Conservation (phyloP, 371 early-diverging fungal species). For the Lichtheimia ramosa region DNA sequence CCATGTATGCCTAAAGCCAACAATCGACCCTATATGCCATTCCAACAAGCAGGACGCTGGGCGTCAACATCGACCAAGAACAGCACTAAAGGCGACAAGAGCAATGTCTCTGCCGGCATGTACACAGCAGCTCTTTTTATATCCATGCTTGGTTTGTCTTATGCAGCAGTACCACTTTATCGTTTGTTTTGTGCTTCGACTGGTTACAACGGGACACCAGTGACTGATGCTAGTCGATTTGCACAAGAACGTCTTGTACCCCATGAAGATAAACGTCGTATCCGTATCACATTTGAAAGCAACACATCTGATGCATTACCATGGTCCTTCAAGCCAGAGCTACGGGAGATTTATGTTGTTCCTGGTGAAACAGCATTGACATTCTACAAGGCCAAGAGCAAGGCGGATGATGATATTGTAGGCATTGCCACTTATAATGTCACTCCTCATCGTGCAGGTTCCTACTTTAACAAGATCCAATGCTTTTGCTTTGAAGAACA, state of each 20-base stretch:
- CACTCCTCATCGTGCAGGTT: constrained; percentile 89
- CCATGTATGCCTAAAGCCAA: no score
- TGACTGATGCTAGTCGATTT: constrained; percentile 59
- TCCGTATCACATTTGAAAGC: constrained; percentile 85
- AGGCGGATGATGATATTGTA: constrained; percentile 86
- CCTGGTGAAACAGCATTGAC: constrained; percentile 98
- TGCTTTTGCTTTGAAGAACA: constrained; percentile 99
- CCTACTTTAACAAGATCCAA: constrained; percentile 97
- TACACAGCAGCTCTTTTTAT: constrained; percentile 86
- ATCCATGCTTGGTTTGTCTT: constrained; percentile 84
- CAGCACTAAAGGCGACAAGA: constrained; percentile 4
- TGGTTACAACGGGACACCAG: constrained; percentile 89
- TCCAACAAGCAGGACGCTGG: background rate
- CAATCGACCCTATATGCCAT: no score
- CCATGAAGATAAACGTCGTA: constrained; percentile 54
- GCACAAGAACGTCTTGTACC: constrained; percentile 63
- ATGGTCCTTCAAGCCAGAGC: constrained; percentile 92
- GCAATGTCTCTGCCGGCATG: constrained; percentile 42
- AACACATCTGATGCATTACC: constrained; percentile 80
- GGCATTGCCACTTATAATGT: constrained; percentile 98
- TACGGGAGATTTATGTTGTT: constrained; percentile 79
- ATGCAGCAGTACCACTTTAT: constrained; percentile 96
- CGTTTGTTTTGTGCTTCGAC: constrained; percentile 92
- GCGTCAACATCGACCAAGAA: background rate
- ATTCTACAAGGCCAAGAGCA: constrained; percentile 95